A percentile compares a stretch with the other conserved stretches of the same genome.
Conservation (phyloP, 768 basidiomycete species). For the Leucosporidium creatinivorum region DNA sequence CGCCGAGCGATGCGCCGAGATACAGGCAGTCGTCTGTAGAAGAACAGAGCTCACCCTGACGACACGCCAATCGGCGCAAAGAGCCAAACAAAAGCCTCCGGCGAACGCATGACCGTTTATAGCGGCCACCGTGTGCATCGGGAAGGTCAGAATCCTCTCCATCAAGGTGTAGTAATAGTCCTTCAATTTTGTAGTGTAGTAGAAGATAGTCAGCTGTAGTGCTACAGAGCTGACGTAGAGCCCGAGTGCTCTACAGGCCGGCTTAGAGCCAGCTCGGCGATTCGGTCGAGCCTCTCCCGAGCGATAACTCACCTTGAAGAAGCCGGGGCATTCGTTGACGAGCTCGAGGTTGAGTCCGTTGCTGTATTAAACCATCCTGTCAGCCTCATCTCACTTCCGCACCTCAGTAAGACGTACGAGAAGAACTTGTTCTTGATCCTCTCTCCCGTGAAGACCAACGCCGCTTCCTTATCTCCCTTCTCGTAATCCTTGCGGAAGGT, state of each 20-base stretch:
- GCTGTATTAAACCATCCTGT: background rate
- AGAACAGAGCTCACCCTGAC: constrained; percentile 52
- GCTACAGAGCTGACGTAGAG: background rate
- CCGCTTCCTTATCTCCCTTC: constrained; percentile 16
- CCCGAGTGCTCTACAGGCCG: too few relatives aligned
- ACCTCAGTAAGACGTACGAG: constrained; percentile 4
- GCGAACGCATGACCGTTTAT: constrained; percentile 62
- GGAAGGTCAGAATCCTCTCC: constrained; percentile 19
- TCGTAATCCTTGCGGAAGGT: background rate
- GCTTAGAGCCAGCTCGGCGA: background rate
- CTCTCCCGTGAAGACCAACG: constrained; percentile 29
- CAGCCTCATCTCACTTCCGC: background rate
- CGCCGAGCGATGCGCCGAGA: too few relatives aligned
- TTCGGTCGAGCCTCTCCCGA: background rate
- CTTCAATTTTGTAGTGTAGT: background rate
- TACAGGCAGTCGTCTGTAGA: background rate
- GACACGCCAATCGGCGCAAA: constrained; percentile 79
- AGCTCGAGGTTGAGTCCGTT: constrained; percentile 29
- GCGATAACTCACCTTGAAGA: constrained; percentile 18
- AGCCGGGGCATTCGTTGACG: constrained; percentile 14
- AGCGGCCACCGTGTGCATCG: constrained; percentile 25
- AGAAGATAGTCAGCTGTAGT: background rate
- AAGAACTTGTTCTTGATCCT: constrained; percentile 30
- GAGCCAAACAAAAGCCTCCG: constrained; percentile 66
- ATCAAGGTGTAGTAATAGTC: constrained; percentile 24